phyloP scores from a whole-genome alignment of 2,329 filamentous ascomycete species.

The Nannizziopsis arthrosporioides region DNA sequence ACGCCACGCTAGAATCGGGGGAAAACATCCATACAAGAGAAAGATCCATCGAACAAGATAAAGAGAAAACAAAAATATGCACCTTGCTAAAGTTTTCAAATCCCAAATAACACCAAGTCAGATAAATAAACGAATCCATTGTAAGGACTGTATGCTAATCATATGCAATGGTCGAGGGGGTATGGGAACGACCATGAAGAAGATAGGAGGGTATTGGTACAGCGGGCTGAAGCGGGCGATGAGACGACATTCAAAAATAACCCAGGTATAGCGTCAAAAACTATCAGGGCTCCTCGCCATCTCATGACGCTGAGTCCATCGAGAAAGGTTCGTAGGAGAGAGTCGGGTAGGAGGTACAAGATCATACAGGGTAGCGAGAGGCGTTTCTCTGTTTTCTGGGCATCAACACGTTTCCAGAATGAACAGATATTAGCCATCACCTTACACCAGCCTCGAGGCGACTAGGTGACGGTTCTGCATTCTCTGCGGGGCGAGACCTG shows the following conservation, averaged over 20 bases:
- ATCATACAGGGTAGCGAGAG: neutral
- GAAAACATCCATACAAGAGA: neutral
- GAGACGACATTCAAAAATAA: no score
- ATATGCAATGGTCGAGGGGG: neutral
- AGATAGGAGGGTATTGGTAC: neutral
- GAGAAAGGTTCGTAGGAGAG: no score
- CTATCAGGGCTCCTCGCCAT: no score
- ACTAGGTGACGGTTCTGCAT: conserved; percentile 11
- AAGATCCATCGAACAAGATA: neutral
- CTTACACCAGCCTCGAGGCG: conserved; percentile 15
- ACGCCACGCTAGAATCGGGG: neutral
- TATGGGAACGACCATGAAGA: neutral
- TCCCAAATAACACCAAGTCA: neutral
- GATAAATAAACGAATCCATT: neutral
- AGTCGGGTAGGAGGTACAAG: neutral
- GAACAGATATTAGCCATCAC: neutral
- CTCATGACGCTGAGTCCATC: no score
- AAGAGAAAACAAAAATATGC: conserved; percentile 1
- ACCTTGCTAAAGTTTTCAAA: neutral
- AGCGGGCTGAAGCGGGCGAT: neutral
- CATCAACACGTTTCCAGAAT: no score
- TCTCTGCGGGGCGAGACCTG: neutral
- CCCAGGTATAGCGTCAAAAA: no score
- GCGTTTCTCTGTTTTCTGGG: no score
- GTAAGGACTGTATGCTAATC: neutral